Conservation (phyloP, 306 rosid species). For the Prosopis cineraria region DNA sequence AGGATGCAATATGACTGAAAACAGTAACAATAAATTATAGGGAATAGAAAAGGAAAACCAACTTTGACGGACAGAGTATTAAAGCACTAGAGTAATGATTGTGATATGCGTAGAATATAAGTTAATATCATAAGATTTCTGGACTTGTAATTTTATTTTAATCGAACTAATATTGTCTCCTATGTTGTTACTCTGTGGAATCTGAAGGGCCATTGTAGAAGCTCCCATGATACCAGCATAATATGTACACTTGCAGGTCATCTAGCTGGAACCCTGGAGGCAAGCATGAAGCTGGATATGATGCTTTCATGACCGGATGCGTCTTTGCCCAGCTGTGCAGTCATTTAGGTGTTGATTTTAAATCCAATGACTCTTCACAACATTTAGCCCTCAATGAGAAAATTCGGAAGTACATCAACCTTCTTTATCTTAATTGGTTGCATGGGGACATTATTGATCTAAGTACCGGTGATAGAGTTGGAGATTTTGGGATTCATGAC, state of each 20-base stretch:
- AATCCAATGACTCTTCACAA: conserved; percentile 45
- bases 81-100: background rate
- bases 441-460: conserved; percentile 80
- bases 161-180: background rate
- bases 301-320: conserved; percentile 97
- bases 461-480: conserved; percentile 54
- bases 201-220: conserved; percentile 8
- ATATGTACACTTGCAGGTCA: conserved; percentile 60
- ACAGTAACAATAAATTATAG: background rate
- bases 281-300: conserved; percentile 96
- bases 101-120: background rate
- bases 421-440: conserved; percentile 78
- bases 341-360: conserved; percentile 72
- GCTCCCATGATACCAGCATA: conserved; percentile 20
- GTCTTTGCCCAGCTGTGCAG: conserved; percentile 81
- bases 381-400: conserved; percentile 59
- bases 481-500: conserved; percentile 31
- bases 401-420: conserved; percentile 67
- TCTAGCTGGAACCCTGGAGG: conserved; percentile 94
- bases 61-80: background rate
- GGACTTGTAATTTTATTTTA: background rate
- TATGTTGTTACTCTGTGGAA: conserved; percentile 12
- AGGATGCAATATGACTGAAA: background rate
- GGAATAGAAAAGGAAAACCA: background rate
- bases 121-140: background rate